Percentiles rank a stretch among this genome's conserved stretches.
These are phyloP conservation scores for Aureobasidium lini DNA, from an alignment of 2,329 filamentous ascomycete species.

Conservation along the genomic window DNA sequence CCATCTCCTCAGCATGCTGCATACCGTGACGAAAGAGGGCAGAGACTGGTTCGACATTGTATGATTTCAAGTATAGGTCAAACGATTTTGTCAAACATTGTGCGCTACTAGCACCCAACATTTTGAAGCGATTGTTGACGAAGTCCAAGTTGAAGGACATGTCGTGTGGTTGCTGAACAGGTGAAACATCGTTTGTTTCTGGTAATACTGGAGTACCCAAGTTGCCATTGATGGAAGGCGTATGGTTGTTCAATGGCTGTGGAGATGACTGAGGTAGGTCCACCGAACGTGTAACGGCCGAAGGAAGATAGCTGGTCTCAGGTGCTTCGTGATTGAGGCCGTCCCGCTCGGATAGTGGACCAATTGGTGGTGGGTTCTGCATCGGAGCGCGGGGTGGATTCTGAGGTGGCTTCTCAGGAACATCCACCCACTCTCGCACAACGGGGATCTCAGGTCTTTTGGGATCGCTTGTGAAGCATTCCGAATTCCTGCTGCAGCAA, in stretches of 20 bases:
- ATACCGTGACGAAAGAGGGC: constrained; percentile 5
- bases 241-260: background rate
- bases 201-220: background rate
- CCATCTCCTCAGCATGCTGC: constrained; percentile 11
- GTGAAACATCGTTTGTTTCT: constrained; percentile 3
- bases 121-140: constrained; percentile 12
- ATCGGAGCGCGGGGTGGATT: background rate
- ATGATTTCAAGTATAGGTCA: constrained; percentile 6
- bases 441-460: constrained; percentile 6
- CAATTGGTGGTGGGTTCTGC: background rate
- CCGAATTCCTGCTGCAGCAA: constrained; percentile 5
- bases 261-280: background rate
- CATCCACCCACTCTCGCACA: constrained; percentile 1
- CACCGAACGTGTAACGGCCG: background rate
- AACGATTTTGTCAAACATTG: constrained; percentile 10
- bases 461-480: constrained; percentile 11
- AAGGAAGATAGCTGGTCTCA: background rate
- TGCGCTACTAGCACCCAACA: constrained; percentile 5
- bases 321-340: background rate
- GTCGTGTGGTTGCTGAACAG: constrained; percentile 1
- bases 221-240: background rate
- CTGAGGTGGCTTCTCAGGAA: background rate
- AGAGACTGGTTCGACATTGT: background rate
- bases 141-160: constrained; percentile 12
- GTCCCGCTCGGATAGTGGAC: background rate